phyloP scores from a whole-genome alignment of 495 filamentous ascomycete species.

The Neurospora sp. region DNA sequence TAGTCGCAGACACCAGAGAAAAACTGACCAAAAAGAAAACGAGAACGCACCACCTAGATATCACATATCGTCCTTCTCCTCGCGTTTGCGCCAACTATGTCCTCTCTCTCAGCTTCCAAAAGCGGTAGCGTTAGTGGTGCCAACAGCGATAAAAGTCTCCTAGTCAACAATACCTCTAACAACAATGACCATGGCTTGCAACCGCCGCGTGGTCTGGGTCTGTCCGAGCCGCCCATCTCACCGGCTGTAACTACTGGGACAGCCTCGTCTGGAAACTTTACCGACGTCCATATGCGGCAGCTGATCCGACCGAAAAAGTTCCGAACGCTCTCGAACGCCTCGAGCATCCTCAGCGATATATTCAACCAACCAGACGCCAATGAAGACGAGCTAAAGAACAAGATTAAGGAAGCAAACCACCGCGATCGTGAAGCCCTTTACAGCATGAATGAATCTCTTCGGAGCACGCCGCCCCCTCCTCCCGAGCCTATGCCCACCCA shows the following conservation, averaged over 20 bases:
- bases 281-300: conserved; percentile 5
- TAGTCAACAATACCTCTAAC: not conserved
- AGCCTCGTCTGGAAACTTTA: not conserved
- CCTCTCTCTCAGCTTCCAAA: not conserved
- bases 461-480: conserved; percentile 28
- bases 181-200: not conserved
- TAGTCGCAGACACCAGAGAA: not conserved
- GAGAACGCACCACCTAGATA: not conserved
- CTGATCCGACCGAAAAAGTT: conserved; percentile 10
- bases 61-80: not conserved
- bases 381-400: conserved; percentile 8
- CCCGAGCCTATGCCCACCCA: conserved; percentile 21
- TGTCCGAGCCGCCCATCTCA: not conserved
- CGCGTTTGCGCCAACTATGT: not conserved
- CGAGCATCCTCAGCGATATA: conserved; percentile 16
- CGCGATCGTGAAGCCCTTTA: conserved; percentile 2
- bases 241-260: not conserved
- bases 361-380: conserved; percentile 14
- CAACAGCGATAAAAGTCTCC: not conserved
- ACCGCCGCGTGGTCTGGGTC: not conserved
- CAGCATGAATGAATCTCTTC: conserved; percentile 33
- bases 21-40: not conserved
- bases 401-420: conserved; percentile 15
- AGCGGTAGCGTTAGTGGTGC: not conserved
- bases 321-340: conserved; percentile 10